phyloP scores from a whole-genome alignment of 768 basidiomycete species.

The Suillus fuscotomentosus region DNA sequence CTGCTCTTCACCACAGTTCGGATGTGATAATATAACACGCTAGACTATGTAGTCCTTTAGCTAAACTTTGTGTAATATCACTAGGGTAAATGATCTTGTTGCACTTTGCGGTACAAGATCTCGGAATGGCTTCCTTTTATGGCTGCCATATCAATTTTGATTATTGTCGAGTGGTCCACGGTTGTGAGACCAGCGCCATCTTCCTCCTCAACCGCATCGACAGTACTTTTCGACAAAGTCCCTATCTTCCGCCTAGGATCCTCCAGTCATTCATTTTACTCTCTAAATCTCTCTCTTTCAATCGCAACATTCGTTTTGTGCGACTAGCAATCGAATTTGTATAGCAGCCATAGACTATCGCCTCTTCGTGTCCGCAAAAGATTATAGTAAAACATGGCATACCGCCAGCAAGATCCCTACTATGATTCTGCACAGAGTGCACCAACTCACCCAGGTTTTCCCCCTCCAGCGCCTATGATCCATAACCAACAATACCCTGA shows the following conservation, averaged over 20 bases:
- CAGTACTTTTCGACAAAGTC: slow-evolving; percentile 8
- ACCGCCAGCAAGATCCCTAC: slow-evolving; percentile 54
- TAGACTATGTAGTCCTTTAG: too few relatives aligned
- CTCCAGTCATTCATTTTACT: slow-evolving; percentile 17
- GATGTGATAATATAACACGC: too few relatives aligned
- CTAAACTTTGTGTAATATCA: too few relatives aligned
- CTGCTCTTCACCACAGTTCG: background rate
- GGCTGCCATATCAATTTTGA: background rate
- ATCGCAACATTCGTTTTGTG: background rate
- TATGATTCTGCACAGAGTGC: slow-evolving; percentile 25
- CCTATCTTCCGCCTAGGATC: background rate
- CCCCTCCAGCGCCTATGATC: slow-evolving; percentile 23
- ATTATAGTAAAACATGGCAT: slow-evolving; percentile 43
- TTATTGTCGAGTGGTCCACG: slow-evolving; percentile 9
- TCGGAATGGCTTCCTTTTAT: slow-evolving; percentile 4
- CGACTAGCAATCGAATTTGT: background rate
- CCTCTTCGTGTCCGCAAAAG: background rate
- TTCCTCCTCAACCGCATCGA: slow-evolving; percentile 7
- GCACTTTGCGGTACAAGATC: background rate
- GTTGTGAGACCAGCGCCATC: background rate
- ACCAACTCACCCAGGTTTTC: slow-evolving; percentile 35
- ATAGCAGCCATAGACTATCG: background rate
- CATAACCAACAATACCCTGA: slow-evolving; percentile 41
- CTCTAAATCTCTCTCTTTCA: background rate
- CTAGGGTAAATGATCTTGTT: background rate